A percentile compares a stretch with the other conserved stretches of the same genome.
phyloP scores from a whole-genome alignment of 2,329 filamentous ascomycete species.

The Biscogniauxia sp. region DNA sequence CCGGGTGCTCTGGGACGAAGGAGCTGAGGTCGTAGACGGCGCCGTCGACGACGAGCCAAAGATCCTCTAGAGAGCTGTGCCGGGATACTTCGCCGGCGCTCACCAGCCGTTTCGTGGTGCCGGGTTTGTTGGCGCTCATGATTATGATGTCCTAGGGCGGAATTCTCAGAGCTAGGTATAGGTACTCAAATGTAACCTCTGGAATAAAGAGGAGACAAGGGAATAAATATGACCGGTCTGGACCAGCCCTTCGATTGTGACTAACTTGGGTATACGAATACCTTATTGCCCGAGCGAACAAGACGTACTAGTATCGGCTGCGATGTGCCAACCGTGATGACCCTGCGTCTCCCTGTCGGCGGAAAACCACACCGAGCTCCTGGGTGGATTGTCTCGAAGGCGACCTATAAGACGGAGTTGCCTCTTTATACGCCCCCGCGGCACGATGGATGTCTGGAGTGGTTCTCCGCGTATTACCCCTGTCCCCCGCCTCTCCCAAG shows the following conservation, averaged over 20 bases:
- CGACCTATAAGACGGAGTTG: background rate
- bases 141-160: too few relatives aligned
- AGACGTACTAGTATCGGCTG: too few relatives aligned
- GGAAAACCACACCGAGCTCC: background rate
- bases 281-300: too few relatives aligned
- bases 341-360: background rate
- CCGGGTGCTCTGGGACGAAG: constrained; percentile 49
- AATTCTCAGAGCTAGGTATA: constrained; percentile 2
- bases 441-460: background rate
- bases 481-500: too few relatives aligned
- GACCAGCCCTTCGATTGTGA: too few relatives aligned
- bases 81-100: constrained; percentile 42
- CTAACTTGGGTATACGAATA: too few relatives aligned
- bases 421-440: background rate
- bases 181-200: too few relatives aligned
- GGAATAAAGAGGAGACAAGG: background rate
- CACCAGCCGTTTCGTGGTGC: constrained; percentile 24
- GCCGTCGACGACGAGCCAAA: constrained; percentile 66
- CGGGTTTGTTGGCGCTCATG: constrained; percentile 16
- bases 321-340: background rate
- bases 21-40: constrained; percentile 65
- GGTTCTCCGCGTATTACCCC: background rate
- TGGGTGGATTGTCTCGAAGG: too few relatives aligned
- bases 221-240: background rate
- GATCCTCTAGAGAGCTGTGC: constrained; percentile 47